Evolutionary conservation across 768 basidiomycete genomes (phyloP), one percentile per base, ranked within the genome.

Genomic region (Rhodotorula kratochvilovae): DNA sequence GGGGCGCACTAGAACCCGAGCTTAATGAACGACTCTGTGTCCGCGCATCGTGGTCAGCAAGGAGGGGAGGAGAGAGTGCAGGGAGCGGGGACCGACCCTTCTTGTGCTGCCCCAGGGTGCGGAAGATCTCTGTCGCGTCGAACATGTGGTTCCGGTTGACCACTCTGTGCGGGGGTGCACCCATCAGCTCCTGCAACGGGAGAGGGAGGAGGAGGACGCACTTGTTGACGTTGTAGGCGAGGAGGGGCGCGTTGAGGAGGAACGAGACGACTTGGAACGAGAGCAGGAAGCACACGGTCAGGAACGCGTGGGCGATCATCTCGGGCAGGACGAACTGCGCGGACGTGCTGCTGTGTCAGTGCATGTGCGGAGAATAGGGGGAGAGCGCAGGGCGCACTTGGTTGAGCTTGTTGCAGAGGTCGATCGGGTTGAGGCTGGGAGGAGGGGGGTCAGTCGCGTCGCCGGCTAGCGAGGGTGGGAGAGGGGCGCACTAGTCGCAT

Each of bases 111-210:
- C 89, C 86, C 58, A 98, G 82, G 67, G 94, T 92, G 76, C 96
- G 87, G 86, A 99, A 99, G 75, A 98, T 99, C 83, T 99, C 96
- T 33, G 95, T 98, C 65, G 96, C 96, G 79, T 99, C 96, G 79
- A 96, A 98, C 92, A 97, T 95, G 82, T 98, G 94, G 78, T 89
- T 89, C 79, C 92, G 91, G 80, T 88, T 88, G 76, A 89, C 86
- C 80, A 97, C 92, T 82, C 93, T 96, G 79, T 17, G 12, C 31
- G 39, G 31, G 67, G 36, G 63, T 36, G n/a, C 54, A 21, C 13
- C 39, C 6, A 13, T 6, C 39, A 39, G 39, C 39, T 6, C 8
- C 13, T 13, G 39, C 39, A 39, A 13, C 13, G 39, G 39, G 39
- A 39, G 39, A 13, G 39, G 39, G 39, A 39, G 46, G n/a, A n/a